These are phyloP conservation scores for Blepharisma stoltei DNA, from an alignment of 73 alveolate genomes.

Conservation along the genomic window DNA sequence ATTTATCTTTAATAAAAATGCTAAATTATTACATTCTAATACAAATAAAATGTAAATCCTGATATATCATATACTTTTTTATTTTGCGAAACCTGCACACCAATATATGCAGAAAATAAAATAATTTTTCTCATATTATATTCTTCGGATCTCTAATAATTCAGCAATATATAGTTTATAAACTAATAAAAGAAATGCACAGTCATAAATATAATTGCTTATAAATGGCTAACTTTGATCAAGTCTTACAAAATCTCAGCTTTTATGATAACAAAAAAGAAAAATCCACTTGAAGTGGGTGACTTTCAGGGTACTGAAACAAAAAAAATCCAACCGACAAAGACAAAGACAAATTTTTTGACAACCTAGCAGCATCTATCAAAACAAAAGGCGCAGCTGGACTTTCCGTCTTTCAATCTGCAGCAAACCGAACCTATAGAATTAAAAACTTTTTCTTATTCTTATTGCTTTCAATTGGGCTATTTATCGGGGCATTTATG, in stretches of 20 bases:
- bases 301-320: not conserved
- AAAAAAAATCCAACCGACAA: not conserved
- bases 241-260: constrained; percentile 16
- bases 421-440: constrained; percentile 15
- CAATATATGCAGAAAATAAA: too few species aligned
- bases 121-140: too few species aligned
- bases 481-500: not conserved
- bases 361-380: not conserved
- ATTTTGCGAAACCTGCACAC: too few species aligned
- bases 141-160: too few species aligned
- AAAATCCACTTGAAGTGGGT: not conserved
- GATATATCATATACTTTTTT: too few species aligned
- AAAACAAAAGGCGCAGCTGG: not conserved
- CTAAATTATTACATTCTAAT: too few species aligned
- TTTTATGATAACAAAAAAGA: constrained; percentile 6
- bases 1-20: too few species aligned
- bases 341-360: not conserved
- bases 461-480: not conserved
- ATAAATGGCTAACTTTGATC: constrained; percentile 27
- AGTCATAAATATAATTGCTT: too few species aligned
- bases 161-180: too few species aligned
- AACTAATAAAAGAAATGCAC: too few species aligned
- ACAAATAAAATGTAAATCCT: too few species aligned
- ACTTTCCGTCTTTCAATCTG: not conserved
- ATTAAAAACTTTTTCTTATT: constrained; percentile 8